Conservation (phyloP, 2,329 filamentous ascomycete genomes). For the Pseudogymnoascus sp. region DNA sequence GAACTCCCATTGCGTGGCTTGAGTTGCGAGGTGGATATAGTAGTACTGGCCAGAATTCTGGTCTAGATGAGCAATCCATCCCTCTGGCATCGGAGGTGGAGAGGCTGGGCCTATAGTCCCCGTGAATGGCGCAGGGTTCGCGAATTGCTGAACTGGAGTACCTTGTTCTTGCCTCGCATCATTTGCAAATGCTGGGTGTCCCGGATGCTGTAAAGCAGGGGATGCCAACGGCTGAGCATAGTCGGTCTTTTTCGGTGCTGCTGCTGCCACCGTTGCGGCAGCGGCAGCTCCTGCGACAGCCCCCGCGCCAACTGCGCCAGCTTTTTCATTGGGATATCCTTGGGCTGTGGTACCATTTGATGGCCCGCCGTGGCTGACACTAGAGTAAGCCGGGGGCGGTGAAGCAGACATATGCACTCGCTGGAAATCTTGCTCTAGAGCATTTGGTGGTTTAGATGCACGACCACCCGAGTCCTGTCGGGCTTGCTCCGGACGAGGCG, state of each 20-base stretch:
- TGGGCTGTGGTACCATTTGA: constrained; percentile 38
- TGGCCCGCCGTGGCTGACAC: constrained; percentile 44
- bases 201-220: constrained; percentile 42
- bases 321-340: constrained; percentile 70
- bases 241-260: constrained; percentile 24
- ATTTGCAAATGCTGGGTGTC: constrained; percentile 87
- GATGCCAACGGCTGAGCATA: constrained; percentile 30
- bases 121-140: constrained; percentile 33
- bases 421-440: constrained; percentile 80
- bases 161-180: constrained; percentile 53
- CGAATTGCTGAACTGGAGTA: constrained; percentile 30
- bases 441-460: constrained; percentile 49
- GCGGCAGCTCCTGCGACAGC: constrained; percentile 19
- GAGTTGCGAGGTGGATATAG: constrained; percentile 91
- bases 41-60: constrained; percentile 96
- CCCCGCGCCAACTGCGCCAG: constrained; percentile 17
- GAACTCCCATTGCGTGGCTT: constrained; percentile 98
- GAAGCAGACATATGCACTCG: constrained; percentile 72
- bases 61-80: constrained; percentile 96
- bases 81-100: constrained; percentile 87
- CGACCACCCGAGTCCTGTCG: constrained; percentile 20
- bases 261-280: constrained; percentile 20
- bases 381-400: constrained; percentile 92
- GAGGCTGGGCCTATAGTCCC: constrained; percentile 58
- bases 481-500: constrained; percentile 33